Evolutionary conservation across 371 early-diverging fungal genomes (phyloP).

Genomic region (Saksenaea vasiformis): DNA sequence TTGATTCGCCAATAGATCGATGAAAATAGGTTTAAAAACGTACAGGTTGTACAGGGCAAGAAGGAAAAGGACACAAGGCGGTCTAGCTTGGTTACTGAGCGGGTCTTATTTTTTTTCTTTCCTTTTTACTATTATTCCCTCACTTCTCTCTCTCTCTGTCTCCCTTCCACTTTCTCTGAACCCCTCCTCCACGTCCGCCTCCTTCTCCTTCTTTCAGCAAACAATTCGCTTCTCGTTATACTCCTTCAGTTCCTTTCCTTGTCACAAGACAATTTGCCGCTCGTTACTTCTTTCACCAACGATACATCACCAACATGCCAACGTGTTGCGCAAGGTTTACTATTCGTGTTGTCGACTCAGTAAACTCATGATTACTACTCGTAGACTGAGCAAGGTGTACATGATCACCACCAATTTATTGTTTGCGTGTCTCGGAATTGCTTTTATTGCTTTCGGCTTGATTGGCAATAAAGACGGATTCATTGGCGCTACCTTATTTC

Average conservation of each 20-base stretch:
- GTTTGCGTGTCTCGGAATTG: slow-evolving; percentile 45
- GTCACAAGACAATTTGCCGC: not conserved
- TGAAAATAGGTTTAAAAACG: slow-evolving; percentile 8
- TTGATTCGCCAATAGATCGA: not conserved
- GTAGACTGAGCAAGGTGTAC: slow-evolving; percentile 51
- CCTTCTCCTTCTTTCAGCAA: not conserved
- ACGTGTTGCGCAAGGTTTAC: slow-evolving; percentile 39
- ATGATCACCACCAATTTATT: slow-evolving; percentile 46
- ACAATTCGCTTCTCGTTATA: not conserved
- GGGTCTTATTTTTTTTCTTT: slow-evolving; percentile 4
- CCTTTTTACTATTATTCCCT: not conserved
- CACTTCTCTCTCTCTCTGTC: slow-evolving; percentile 6
- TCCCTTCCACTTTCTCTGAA: slow-evolving; percentile 1
- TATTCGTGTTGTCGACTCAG: not conserved
- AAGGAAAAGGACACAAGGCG: not conserved
- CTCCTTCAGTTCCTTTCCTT: slow-evolving; percentile 1
- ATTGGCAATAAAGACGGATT: slow-evolving; percentile 39
- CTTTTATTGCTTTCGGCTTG: slow-evolving; percentile 45
- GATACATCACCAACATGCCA: slow-evolving; percentile 20
- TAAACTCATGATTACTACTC: not conserved
- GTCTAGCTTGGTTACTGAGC: not conserved
- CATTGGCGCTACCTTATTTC: slow-evolving; percentile 41
- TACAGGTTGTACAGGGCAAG: slow-evolving; percentile 1
- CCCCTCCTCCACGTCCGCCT: not conserved
- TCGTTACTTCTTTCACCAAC: not conserved